Base-by-base conservation (phyloP, 768 basidiomycete species). In the Pisolithus tinctorius region DNA sequence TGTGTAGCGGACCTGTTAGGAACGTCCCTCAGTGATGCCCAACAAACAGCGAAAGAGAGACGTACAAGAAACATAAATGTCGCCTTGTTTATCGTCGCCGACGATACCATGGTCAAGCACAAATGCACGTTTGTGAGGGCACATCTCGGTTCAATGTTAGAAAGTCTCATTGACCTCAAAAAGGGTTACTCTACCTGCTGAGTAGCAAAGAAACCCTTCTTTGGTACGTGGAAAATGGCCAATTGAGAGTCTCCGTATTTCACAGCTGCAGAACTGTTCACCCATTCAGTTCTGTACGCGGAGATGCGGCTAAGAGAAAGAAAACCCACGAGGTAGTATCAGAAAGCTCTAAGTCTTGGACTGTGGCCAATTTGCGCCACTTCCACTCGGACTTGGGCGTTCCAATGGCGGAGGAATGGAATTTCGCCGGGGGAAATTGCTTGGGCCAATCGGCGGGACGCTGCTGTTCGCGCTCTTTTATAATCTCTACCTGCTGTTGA, bases 361-460 rank as follows among this genome's bases (percentile, higher is more conserved):
- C 62, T 14, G 62, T 69, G 3, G 78, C 81, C 31, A 86, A 59
- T 37, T 65, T 68, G 4, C 70, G 59, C 83, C 83, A 88, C 45
- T 63, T 64, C 86, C 84, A 88, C 29, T 76, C 60, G 3, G 63
- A 59, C 47, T 75, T 78, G 0, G 77, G 77, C 1, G 75, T 71
- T 2, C 61, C 49, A 39, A 83, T 57, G 43, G 71, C 63, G 14
- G 67, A 62, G 42, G 62, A 53, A 25, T 64, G 57, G 27, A 84
- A 63, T 51, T 76, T 78, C n/a, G 74, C 65, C 0, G 78, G 63
- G 4, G 78, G 71, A 41, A 73, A 74, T 16, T 71, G 69, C 60
- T 82, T 81, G 1, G 83, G 76, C 86, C 86, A 88, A 52, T 86
- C 76, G 6, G 82, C 82, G 1, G 85, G 83, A 23, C 83, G 74